Evolutionary conservation across 2,329 filamentous ascomycete genomes (phyloP).

Genomic region (Zymoseptoria passerinii): DNA sequence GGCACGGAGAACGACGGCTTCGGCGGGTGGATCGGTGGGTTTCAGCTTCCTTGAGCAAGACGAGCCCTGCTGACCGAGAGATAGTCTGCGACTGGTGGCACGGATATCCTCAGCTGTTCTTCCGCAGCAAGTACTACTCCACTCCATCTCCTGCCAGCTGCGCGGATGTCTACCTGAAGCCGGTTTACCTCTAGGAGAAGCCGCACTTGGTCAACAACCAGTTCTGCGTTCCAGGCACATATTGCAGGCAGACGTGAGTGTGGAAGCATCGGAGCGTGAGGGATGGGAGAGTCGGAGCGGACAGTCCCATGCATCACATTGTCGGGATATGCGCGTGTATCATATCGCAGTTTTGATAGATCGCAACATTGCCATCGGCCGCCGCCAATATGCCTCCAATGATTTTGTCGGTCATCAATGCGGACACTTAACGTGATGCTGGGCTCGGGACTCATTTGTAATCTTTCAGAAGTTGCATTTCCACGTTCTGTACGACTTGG

Average conservation of each 20-base stretch:
- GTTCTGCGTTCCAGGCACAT: background rate
- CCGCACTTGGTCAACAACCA: background rate
- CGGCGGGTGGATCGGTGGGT: conserved; percentile 24
- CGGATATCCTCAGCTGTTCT: conserved; percentile 28
- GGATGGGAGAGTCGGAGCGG: background rate
- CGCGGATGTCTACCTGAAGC: conserved; percentile 25
- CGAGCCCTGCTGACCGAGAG: background rate
- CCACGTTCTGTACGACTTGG: too few relatives aligned
- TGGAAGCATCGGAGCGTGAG: background rate
- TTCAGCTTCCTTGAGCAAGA: background rate
- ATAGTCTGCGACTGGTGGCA: conserved; percentile 29
- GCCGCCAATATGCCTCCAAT: background rate
- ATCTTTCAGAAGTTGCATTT: too few relatives aligned
- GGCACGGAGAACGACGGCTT: conserved; percentile 14
- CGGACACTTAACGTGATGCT: too few relatives aligned
- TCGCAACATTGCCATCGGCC: background rate
- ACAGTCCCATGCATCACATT: background rate
- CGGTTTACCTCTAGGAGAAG: conserved; percentile 21
- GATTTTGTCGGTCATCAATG: background rate
- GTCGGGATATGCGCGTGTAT: background rate
- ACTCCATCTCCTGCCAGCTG: conserved; percentile 22
- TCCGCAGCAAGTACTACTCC: conserved; percentile 19
- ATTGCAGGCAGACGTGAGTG: background rate
- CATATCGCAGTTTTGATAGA: background rate
- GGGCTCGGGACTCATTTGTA: too few relatives aligned